Conservation (phyloP, 495 filamentous ascomycete species). For the Diplogelasinospora grovesii region DNA sequence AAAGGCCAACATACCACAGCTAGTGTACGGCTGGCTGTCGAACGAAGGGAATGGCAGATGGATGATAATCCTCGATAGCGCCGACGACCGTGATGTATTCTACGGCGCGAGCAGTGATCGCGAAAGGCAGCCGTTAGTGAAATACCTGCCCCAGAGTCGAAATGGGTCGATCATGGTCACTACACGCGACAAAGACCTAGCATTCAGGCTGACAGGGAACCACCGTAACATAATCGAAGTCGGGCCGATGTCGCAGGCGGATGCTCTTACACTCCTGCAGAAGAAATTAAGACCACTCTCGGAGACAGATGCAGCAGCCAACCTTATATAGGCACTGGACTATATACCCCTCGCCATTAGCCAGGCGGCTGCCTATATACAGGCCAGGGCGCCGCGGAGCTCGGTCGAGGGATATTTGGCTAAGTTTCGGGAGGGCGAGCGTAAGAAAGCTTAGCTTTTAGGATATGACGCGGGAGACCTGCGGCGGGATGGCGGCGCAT, state of each 20-base stretch:
- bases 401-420: constrained; percentile 29
- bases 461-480: constrained; percentile 21
- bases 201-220: constrained; percentile 22
- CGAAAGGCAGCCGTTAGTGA: constrained; percentile 10
- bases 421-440: constrained; percentile 26
- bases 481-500: constrained; percentile 18
- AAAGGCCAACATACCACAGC: constrained; percentile 26
- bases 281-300: constrained; percentile 17
- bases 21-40: constrained; percentile 35
- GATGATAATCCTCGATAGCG: constrained; percentile 42
- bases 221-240: constrained; percentile 12
- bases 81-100: constrained; percentile 32
- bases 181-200: constrained; percentile 23
- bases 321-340: constrained; percentile 34
- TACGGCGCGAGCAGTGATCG: background rate
- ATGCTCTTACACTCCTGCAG: constrained; percentile 24
- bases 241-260: constrained; percentile 17
- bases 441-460: constrained; percentile 21
- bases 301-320: constrained; percentile 8
- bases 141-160: constrained; percentile 34
- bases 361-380: constrained; percentile 44
- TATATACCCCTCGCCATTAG: constrained; percentile 46
- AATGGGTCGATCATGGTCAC: constrained; percentile 34
- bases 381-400: constrained; percentile 10
- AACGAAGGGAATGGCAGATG: constrained; percentile 30